A percentile compares a stretch with the other conserved stretches of the same genome.
Evolutionary conservation across 371 early-diverging fungal species (phyloP).

Genomic region (Apophysomyces ossiformis): DNA sequence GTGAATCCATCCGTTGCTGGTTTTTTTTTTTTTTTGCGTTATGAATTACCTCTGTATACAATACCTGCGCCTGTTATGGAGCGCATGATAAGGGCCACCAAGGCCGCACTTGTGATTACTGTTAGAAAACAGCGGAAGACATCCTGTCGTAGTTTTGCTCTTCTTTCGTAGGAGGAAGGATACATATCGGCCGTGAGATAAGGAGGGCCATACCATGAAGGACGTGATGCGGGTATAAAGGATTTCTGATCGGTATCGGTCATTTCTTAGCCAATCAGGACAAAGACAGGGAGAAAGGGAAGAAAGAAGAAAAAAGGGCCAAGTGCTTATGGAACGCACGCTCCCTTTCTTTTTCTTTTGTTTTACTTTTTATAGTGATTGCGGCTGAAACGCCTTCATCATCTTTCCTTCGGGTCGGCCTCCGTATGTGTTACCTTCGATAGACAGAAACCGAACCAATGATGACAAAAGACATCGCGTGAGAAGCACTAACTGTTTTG

Average conservation of each 20-base stretch:
- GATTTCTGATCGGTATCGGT: neutral
- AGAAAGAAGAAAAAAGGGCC: too few species aligned
- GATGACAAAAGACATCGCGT: slow-evolving; percentile 16
- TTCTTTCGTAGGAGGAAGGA: neutral
- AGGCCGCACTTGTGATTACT: neutral
- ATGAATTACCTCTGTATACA: slow-evolving; percentile 15
- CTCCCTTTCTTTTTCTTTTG: too few species aligned
- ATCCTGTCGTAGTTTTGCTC: neutral
- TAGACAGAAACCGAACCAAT: slow-evolving; percentile 2
- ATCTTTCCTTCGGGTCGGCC: neutral
- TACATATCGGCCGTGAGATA: neutral
- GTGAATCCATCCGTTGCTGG: neutral
- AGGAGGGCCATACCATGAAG: slow-evolving; percentile 2
- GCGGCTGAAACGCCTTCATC: neutral
- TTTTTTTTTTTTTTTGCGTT: neutral
- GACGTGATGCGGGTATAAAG: neutral
- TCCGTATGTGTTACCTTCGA: neutral
- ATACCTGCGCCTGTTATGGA: neutral
- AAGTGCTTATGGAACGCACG: too few species aligned
- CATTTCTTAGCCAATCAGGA: too few species aligned
- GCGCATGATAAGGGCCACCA: neutral
- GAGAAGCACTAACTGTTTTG: slow-evolving; percentile 7
- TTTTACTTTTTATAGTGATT: too few species aligned
- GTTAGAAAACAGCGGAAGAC: neutral
- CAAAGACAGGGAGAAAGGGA: too few species aligned